Percentiles rank a stretch among this genome's conserved stretches.
Evolutionary conservation across 2,329 filamentous ascomycete species (phyloP).

Genomic region (Nemania sp.): DNA sequence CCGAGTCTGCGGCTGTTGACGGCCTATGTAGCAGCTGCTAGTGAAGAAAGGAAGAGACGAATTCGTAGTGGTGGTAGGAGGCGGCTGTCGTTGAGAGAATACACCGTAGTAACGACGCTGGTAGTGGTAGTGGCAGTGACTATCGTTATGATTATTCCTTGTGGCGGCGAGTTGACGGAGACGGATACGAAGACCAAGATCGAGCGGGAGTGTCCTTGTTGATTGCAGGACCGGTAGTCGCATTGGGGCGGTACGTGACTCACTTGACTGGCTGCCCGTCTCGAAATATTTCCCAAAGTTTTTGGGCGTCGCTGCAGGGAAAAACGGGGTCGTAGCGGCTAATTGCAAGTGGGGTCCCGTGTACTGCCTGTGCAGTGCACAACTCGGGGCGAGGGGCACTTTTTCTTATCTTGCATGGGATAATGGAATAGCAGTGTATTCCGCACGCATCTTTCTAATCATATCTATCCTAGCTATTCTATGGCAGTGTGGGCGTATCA

Average conservation of each 20-base stretch:
- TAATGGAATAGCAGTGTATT: too few species aligned
- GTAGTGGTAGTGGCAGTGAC: not conserved
- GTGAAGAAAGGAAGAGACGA: too few species aligned
- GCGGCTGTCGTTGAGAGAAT: not conserved
- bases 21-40: too few species aligned
- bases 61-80: too few species aligned
- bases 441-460: too few species aligned
- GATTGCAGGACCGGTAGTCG: constrained; percentile 32
- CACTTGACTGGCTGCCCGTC: constrained; percentile 36
- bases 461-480: too few species aligned
- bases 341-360: constrained; percentile 31
- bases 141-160: not conserved
- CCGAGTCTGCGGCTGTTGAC: too few species aligned
- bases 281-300: constrained; percentile 31
- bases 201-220: constrained; percentile 26
- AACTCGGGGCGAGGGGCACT: constrained; percentile 38
- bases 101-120: too few species aligned
- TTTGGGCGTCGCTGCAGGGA: constrained; percentile 27
- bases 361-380: constrained; percentile 22
- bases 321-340: constrained; percentile 29
- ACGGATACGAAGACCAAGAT: not conserved
- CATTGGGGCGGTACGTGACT: constrained; percentile 39
- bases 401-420: not conserved
- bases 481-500: too few species aligned
- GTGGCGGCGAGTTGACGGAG: not conserved